Conservation (phyloP, 2,329 filamentous ascomycete genomes). For the Fusarium miscanthi region DNA sequence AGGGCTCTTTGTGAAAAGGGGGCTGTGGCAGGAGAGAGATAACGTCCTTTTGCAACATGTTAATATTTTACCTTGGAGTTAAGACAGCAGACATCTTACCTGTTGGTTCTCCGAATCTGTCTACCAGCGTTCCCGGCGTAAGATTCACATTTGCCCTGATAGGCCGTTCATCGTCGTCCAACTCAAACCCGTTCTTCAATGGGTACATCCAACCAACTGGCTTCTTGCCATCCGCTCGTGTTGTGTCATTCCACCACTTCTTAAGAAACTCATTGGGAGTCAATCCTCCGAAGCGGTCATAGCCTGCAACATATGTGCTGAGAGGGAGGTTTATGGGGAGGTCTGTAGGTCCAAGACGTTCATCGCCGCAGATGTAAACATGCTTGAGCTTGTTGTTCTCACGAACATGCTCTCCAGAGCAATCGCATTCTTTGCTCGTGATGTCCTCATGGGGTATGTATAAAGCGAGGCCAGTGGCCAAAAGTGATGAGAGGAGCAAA, state of each 20-base stretch:
- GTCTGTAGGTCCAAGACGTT: constrained; percentile 8
- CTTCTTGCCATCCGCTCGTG: background rate
- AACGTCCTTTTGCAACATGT: constrained; percentile 6
- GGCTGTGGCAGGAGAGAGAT: constrained; percentile 26
- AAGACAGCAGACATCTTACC: background rate
- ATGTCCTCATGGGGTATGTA: background rate
- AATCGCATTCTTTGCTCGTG: constrained; percentile 3
- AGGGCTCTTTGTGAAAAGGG: constrained; percentile 28
- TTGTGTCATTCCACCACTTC: constrained; percentile 18
- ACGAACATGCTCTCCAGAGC: background rate
- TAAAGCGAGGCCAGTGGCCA: background rate
- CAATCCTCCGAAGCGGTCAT: constrained; percentile 28
- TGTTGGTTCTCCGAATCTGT: constrained; percentile 56
- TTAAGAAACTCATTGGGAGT: constrained; percentile 21
- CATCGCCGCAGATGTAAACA: constrained; percentile 20
- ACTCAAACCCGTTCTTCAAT: constrained; percentile 50
- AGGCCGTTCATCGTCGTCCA: constrained; percentile 48
- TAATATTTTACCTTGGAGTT: rapidly evolving
- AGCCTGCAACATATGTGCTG: constrained; percentile 12
- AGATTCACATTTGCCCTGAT: constrained; percentile 57
- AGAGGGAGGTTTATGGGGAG: constrained; percentile 25
- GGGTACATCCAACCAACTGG: constrained; percentile 20
- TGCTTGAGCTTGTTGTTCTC: background rate
- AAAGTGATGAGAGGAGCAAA: constrained; percentile 12
- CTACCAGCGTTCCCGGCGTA: constrained; percentile 53